phyloP scores from a whole-genome alignment of 139 green algal genomes.

The Chlamydomonas sp. region DNA sequence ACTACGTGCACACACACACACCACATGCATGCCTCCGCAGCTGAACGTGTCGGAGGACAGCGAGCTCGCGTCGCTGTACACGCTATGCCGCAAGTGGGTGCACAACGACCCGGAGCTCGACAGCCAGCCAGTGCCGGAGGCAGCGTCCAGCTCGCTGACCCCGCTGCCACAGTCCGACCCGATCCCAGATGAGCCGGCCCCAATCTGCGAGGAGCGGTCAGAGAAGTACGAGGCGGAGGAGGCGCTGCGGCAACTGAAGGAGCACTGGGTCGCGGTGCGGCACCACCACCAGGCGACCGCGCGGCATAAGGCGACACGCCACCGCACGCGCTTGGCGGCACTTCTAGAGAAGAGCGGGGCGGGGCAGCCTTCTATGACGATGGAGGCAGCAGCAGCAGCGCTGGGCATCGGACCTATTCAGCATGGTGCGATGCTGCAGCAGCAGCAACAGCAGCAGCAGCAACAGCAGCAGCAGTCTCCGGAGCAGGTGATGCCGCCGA shows the following conservation, averaged over 20 bases:
- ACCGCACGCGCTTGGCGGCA: conserved; percentile 11
- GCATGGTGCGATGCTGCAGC: background rate
- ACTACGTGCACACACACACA: background rate
- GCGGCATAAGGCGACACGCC: background rate
- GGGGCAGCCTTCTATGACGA: background rate
- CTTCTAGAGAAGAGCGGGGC: background rate
- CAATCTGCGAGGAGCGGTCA: background rate
- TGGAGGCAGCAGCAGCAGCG: conserved; percentile 3
- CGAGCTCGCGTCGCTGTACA: conserved; percentile 15
- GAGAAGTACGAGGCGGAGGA: background rate
- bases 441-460: background rate
- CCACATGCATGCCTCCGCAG: background rate
- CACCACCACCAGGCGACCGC: conserved; percentile 18
- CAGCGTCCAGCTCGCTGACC: background rate
- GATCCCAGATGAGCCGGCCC: background rate
- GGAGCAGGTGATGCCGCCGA: too few species aligned
- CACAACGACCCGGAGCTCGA: conserved; percentile 14
- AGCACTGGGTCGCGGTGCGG: conserved; percentile 19
- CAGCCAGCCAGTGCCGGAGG: background rate
- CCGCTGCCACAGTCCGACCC: background rate
- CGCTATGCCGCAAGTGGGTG: conserved; percentile 19
- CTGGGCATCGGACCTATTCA: background rate
- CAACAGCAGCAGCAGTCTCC: background rate
- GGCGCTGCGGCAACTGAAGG: conserved; percentile 17
- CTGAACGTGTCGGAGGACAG: conserved; percentile 3